phyloP scores from a whole-genome alignment of 2,329 filamentous ascomycete species.

The Aschersonia sp. region DNA sequence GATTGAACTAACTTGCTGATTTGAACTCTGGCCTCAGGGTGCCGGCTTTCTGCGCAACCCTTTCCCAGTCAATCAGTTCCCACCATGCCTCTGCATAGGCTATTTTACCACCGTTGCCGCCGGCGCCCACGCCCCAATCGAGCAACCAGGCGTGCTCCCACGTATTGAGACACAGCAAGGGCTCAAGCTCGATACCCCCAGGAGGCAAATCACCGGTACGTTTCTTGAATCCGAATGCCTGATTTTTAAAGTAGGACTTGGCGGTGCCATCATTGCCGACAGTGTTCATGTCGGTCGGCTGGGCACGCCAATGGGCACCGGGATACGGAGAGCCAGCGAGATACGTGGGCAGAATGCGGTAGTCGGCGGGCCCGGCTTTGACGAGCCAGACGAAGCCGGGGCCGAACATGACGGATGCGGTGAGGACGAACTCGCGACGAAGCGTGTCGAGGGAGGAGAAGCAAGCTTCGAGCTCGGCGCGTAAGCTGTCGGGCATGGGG shows the following conservation, averaged over 20 bases:
- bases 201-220: slow-evolving; percentile 31
- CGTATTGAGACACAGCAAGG: slow-evolving; percentile 81
- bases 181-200: slow-evolving; percentile 53
- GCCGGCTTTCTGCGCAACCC: slow-evolving; percentile 36
- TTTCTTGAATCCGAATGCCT: slow-evolving; percentile 14
- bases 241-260: slow-evolving; percentile 23
- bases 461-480: slow-evolving; percentile 44
- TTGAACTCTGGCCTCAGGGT: slow-evolving; percentile 20
- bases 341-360: slow-evolving; percentile 74
- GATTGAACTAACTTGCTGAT: slow-evolving; percentile 5
- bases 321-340: slow-evolving; percentile 80
- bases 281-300: slow-evolving; percentile 57
- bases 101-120: slow-evolving; percentile 57
- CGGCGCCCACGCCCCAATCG: slow-evolving; percentile 51
- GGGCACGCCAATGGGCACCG: slow-evolving; percentile 66
- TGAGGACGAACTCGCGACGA: slow-evolving; percentile 62
- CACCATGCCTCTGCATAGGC: slow-evolving; percentile 73
- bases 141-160: slow-evolving; percentile 91
- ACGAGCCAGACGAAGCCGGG: slow-evolving; percentile 97
- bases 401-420: slow-evolving; percentile 84
- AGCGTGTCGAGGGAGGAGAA: slow-evolving; percentile 80
- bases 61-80: slow-evolving; percentile 72
- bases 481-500: slow-evolving; percentile 41
- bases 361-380: slow-evolving; percentile 31
- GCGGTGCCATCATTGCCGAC: slow-evolving; percentile 24